These are phyloP conservation scores for Prorocentrum cordatum DNA, from an alignment of 169 alveolate species.

Conservation along the genomic window DNA sequence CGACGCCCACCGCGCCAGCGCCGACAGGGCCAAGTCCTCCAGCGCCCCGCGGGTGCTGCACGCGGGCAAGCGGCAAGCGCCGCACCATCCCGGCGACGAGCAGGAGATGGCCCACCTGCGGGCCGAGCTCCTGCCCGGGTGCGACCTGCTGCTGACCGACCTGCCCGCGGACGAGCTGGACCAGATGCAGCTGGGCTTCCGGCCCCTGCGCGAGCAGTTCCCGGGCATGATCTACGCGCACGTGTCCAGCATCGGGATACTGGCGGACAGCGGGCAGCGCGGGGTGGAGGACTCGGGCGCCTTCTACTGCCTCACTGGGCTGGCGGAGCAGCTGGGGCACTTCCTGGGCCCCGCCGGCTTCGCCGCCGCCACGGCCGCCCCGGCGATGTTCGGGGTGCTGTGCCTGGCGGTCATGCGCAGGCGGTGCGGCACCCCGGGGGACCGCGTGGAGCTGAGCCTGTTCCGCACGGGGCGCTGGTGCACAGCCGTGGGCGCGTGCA, in stretches of 20 bases:
- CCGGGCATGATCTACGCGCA: constrained; percentile 20
- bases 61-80: constrained; percentile 24
- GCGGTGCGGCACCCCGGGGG: constrained; percentile 40
- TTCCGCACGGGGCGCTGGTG: constrained; percentile 64
- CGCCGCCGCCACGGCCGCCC: constrained; percentile 37
- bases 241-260: constrained; percentile 11
- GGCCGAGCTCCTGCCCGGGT: background rate
- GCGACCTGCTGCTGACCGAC: constrained; percentile 46
- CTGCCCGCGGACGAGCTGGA: constrained; percentile 39
- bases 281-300: constrained; percentile 65
- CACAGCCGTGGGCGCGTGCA: constrained; percentile 31
- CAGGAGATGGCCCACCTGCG: background rate
- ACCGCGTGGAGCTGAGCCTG: constrained; percentile 55
- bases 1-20: background rate
- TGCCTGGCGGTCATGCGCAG: constrained; percentile 54
- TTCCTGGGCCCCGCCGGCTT: constrained; percentile 59
- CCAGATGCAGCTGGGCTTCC: constrained; percentile 2
- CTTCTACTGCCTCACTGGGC: constrained; percentile 18
- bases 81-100: background rate
- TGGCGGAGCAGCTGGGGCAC: constrained; percentile 67
- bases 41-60: constrained; percentile 22
- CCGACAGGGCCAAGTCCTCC: background rate
- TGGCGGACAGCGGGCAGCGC: constrained; percentile 24
- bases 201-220: constrained; percentile 7
- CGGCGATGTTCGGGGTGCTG: constrained; percentile 36